Evolutionary conservation across 2,329 filamentous ascomycete species (phyloP), one percentile per base, ranked within the genome.

Genomic region (Monilinia aucupariae): DNA sequence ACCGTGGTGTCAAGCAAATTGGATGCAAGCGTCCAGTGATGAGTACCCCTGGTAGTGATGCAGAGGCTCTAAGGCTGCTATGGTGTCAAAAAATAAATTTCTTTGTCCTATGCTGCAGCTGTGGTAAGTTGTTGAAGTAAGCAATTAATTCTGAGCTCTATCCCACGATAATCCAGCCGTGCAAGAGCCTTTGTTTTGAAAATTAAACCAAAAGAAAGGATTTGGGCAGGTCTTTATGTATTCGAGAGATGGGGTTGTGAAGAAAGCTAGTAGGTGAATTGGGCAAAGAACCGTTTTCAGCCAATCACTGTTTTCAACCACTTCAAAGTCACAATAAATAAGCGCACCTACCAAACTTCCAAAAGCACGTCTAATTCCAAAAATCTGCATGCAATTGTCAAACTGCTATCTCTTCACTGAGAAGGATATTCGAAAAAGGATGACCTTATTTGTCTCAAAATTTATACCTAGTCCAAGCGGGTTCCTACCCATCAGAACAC

Each of bases 221-320:
- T 59, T 59, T 68, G 63, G 59, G 59, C 62, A 66, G 65, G 61
- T 62, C 70, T 73, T 73, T 73, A 73, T 73, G 70, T 71, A 69
- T 71, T 71, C 63, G 59, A 62, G 52, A 63, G 62, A 61, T 41
- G 43, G 52, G 45, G 48, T 39, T 49, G 53, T 47, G 60, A 50
- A 50, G 32, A 58, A 58, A 52, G 61, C 49, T 67, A 68, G 62
- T 62, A 48, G 65, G 66, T 63, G 66, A 69, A 71, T 66, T 67
- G 43, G 68, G 70, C 22, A 59, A 62, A 25, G 52, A 55, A 64
- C 69, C 71, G 71, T 63, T 69, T 73, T 69, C 71, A 67, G 70
- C 67, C 69, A 70, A 68, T 68, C 65, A 70, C 69, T 70, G 69
- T 62, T 70, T 69, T 67, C 67, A 63, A 67, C 63, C 54, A 64